Base-by-base conservation (phyloP, 2,329 filamentous ascomycete genomes). In the Cladosporium austrohemisphaericum region DNA sequence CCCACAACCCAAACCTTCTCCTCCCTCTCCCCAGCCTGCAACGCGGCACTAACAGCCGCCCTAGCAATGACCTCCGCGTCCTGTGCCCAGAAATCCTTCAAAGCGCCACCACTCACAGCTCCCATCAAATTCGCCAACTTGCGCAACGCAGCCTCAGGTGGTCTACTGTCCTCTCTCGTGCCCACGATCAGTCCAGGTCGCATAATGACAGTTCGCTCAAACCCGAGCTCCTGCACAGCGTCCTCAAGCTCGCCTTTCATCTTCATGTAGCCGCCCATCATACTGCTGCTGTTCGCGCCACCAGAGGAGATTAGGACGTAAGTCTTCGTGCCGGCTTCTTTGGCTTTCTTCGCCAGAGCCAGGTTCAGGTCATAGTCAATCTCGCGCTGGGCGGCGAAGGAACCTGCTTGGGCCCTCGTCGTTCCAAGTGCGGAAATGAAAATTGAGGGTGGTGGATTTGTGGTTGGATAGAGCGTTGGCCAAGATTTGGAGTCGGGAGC, bases 171-270 rank as follows among this genome's bases (percentile, higher is more conserved):
- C 59, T 85, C 77, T 49, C 91, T 76, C 13, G 79, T 65, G 2
- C 91, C 91, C 2, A 90, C 67, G 58, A 96, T 86, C 53, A 90
- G 55, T 0, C 87, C 91, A 0, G 91, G 91, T 36, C 83, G 68
- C 32, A 85, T 41, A 47, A 96, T 84, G 49, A 95, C 78, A 4
- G 83, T 84, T 56, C 86, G 81, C 41, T 91, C 86, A 63, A 95
- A 95, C 4, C 73, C 84, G 3, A 92, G 70, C 33, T 71, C 79
- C 65, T 80, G 79, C 52, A 95, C 78, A 13, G 81, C 75, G 26
- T 94, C 85, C 67, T 97, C 92, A 32, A 95, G 81, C 59, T 93
- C 87, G 19, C 81, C 83, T 75, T 96, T 96, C 88, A 96, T 93
- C 67, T 75, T 75, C 1, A 68, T 20, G 52, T 86, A 87, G 14